Conservation (phyloP, 768 basidiomycete species). For the Termitomyces sp. region DNA sequence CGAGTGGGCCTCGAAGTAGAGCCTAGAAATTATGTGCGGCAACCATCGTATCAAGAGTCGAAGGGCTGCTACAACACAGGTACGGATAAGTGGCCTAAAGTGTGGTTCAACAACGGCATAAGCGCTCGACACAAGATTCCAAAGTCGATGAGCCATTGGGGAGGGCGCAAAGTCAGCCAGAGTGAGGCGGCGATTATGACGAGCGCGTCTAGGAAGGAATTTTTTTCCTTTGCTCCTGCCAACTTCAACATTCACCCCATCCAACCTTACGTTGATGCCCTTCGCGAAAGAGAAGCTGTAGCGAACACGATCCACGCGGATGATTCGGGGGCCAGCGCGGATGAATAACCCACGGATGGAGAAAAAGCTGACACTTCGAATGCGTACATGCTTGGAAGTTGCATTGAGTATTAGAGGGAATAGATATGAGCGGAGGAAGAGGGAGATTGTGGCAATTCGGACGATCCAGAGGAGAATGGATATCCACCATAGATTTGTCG, state of each 20-base stretch:
- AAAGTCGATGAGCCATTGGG: constrained; percentile 39
- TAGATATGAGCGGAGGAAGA: constrained; percentile 65
- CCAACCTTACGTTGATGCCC: constrained; percentile 61
- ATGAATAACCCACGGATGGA: constrained; percentile 79
- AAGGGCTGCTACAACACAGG: constrained; percentile 50
- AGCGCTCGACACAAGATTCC: constrained; percentile 36
- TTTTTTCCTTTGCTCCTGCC: constrained; percentile 26
- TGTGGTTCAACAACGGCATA: constrained; percentile 55
- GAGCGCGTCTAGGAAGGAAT: constrained; percentile 20
- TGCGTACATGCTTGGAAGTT: constrained; percentile 61
- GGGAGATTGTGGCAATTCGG: constrained; percentile 50
- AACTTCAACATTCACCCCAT: constrained; percentile 58
- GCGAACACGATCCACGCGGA: constrained; percentile 69
- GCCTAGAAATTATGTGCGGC: constrained; percentile 63
- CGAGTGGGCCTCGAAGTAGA: constrained; percentile 66
- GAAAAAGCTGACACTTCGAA: constrained; percentile 72
- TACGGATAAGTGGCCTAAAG: constrained; percentile 60
- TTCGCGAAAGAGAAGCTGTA: constrained; percentile 54
- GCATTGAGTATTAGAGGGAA: constrained; percentile 61
- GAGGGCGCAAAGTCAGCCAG: constrained; percentile 47
- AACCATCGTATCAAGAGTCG: constrained; percentile 62
- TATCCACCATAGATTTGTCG: constrained; percentile 36
- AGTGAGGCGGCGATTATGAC: constrained; percentile 44
- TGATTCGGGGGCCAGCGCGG: constrained; percentile 49
- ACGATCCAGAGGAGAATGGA: constrained; percentile 47